Conservation (phyloP, 192 early-diverging fungal species). For the Gigaspora rosea region DNA sequence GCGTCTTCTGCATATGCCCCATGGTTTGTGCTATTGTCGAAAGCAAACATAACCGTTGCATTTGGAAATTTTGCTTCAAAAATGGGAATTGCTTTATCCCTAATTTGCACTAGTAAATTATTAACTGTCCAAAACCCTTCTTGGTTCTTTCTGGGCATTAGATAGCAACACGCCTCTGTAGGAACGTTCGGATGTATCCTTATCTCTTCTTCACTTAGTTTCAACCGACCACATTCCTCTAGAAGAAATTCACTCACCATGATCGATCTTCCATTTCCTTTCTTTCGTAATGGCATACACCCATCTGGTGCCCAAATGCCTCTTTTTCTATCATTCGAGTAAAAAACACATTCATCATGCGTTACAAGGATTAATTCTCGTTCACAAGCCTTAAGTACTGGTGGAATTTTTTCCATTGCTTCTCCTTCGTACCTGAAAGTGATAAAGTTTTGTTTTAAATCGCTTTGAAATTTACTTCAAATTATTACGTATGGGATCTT, state of each 20-base stretch:
- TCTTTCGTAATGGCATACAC: background rate
- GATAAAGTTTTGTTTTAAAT: too few relatives aligned
- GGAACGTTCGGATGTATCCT: background rate
- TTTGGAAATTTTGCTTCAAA: background rate
- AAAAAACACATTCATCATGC: too few relatives aligned
- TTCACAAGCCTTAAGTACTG: too few relatives aligned
- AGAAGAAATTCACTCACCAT: background rate
- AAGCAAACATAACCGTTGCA: background rate
- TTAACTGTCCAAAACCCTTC: constrained; percentile 6
- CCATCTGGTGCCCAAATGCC: background rate
- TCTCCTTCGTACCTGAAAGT: too few relatives aligned
- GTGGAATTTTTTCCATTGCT: too few relatives aligned
- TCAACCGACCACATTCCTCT: background rate
- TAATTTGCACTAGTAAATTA: background rate
- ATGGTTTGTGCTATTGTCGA: constrained; percentile 26
- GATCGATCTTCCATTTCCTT: background rate
- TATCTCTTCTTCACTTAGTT: background rate
- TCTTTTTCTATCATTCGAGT: background rate
- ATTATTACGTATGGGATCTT: too few relatives aligned
- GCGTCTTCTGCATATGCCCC: background rate
- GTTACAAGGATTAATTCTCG: too few relatives aligned
- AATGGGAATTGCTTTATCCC: background rate
- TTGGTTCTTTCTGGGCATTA: background rate
- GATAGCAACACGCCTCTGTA: background rate
- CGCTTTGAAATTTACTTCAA: too few relatives aligned